A percentile compares a stretch with the other conserved stretches of the same genome.
phyloP scores from a whole-genome alignment of 805 yeast species.

The Candida namnaoensis region DNA sequence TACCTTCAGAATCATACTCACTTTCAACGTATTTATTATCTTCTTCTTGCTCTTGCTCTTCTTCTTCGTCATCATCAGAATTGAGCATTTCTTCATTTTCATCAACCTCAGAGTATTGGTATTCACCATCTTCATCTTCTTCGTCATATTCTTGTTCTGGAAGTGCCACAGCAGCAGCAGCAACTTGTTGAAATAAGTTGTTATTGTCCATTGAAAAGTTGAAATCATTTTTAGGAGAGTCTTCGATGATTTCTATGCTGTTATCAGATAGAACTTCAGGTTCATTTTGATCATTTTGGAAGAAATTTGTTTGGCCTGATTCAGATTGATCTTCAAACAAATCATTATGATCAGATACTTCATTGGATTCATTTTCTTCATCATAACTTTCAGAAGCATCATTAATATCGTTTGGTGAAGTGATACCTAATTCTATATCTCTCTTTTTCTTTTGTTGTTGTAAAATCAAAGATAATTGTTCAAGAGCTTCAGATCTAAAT shows the following conservation, averaged over 20 bases:
- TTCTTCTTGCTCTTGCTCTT: constrained; percentile 2
- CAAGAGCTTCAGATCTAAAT: constrained; percentile 14
- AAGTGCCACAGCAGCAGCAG: too few species aligned
- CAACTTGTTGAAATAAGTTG: too few species aligned
- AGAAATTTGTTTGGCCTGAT: constrained; percentile 21
- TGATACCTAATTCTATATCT: not conserved
- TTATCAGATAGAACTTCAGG: constrained; percentile 8
- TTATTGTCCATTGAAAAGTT: too few species aligned
- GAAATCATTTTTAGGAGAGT: too few species aligned
- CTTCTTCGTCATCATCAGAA: not conserved
- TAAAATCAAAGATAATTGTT: constrained; percentile 10
- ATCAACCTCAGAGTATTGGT: too few species aligned
- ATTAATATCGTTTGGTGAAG: too few species aligned
- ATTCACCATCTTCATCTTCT: too few species aligned
- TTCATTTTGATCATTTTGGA: constrained; percentile 20
- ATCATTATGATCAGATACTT: constrained; percentile 12
- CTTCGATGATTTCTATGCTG: constrained; percentile 3
- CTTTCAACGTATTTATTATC: not conserved
- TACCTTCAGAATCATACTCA: constrained; percentile 6
- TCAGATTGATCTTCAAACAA: too few species aligned
- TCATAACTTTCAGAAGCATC: too few species aligned
- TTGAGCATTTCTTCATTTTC: too few species aligned
- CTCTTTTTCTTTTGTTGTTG: constrained; percentile 2
- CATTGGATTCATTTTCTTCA: constrained; percentile 15
- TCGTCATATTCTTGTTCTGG: too few species aligned